Evolutionary conservation across 768 basidiomycete genomes (phyloP).

Genomic region (Pulveroboletus sp.): DNA sequence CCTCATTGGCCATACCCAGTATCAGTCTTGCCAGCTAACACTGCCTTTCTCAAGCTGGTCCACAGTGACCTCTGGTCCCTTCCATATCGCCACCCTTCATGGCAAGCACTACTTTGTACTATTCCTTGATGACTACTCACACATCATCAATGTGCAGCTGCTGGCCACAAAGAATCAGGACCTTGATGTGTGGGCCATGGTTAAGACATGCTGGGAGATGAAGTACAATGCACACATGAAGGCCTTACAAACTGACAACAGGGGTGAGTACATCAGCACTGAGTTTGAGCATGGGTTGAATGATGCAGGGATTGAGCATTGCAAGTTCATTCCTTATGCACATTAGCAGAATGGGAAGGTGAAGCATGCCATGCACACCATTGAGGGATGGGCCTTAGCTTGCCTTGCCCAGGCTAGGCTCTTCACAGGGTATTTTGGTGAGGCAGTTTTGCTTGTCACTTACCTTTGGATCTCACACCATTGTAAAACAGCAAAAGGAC

Average conservation of each 20-base stretch:
- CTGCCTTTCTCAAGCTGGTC: not conserved
- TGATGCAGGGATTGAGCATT: constrained; percentile 12
- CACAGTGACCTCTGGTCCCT: not conserved
- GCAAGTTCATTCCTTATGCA: constrained; percentile 27
- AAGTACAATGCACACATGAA: not conserved
- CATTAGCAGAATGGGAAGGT: constrained; percentile 34
- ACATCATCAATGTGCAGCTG: not conserved
- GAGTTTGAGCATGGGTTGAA: not conserved
- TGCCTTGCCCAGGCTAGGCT: not conserved
- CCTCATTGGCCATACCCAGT: not conserved
- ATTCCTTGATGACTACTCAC: not conserved
- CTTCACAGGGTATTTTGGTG: constrained; percentile 3
- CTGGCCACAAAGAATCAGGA: not conserved
- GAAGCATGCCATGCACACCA: constrained; percentile 16
- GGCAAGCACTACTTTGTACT: not conserved
- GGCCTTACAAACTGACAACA: not conserved
- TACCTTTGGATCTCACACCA: constrained; percentile 4
- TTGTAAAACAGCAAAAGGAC: no score
- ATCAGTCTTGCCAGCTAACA: not conserved
- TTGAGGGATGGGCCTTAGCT: not conserved
- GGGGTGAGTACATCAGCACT: not conserved
- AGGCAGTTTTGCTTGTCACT: constrained; percentile 4
- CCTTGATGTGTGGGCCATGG: not conserved
- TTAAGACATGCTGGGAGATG: not conserved
- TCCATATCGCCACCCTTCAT: no score